Base-by-base conservation (phyloP, 352 stramenopile species). In the Aphanomyces stellatus region DNA sequence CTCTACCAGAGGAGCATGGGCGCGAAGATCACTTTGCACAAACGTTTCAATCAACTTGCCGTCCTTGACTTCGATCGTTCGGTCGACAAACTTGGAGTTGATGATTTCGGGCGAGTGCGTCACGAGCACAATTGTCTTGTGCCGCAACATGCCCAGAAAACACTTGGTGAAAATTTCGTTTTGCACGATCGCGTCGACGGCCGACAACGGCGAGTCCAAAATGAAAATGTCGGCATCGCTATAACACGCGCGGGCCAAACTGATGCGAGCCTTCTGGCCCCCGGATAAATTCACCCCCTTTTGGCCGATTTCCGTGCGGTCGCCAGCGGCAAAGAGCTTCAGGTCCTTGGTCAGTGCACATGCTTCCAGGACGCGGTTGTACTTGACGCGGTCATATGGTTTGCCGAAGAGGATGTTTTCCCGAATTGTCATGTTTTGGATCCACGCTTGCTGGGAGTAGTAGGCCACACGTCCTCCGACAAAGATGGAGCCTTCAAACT, bases 361-460 rank as follows among this genome's bases (percentile, higher is more conserved):
- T 10, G 61, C 43, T 15, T 59, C 61, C 15, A 68, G 28, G 13
- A 62, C 51, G 11, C 19, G 19, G 4, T 28, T 30, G 57, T 89
- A 92, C 37, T 71, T 74, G 37, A 74, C 74, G 51, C 87, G 62
- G 37, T 91, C 75, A 25, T 77, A 85, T 15, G 72, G 71, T 27
- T 70, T 65, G n/a, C 83, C 81, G 66, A 93, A 93, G 17, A 92
- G 62, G 65, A 96, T 92, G 62, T 96, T 96, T 6, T 93, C 79
- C 24, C 76, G 67, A 11, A 96, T 64, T 28, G 87, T 88, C 48
- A 62, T 57, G 63, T 77, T 77, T 40, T 70, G 74, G 60, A 80
- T 79, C 74, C 74, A 79, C 31, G 74, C 51, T 40, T 79, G 67
- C 43, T 79, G 74, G 8, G 67, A 73, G 49, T 75, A 30, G 76